Base-by-base conservation (phyloP, 73 alveolate genomes). In the Paramecium pentaurelia region DNA sequence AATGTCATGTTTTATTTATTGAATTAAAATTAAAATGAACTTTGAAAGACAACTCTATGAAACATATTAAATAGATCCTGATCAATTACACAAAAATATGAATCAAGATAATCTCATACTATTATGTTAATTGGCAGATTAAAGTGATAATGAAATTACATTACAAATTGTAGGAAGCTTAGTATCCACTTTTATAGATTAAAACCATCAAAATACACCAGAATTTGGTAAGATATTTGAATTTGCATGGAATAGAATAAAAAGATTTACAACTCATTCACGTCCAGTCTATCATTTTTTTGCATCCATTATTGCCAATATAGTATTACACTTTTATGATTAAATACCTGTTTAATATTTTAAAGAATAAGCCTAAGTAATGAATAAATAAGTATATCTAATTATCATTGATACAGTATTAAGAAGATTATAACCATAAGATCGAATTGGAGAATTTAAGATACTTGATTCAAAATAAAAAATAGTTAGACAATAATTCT, bases 191-290 rank as follows among this genome's bases (percentile, higher is more conserved):
- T 64, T 28, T 5, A 64, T 64, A 4, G 84, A 64, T 64, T 12
- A 64, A 20, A 64, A 64, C 10, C 84, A 64, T 64, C 28, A 64
- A 28, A 32, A 64, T 28, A 64, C 27, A 32, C 51, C 47, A 64
- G 84, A 64, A 12, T 64, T 64, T 64, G 45, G 51, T 34, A 64
- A 64, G 47, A 64, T 64, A 64, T 64, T 64, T 64, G 84, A 64
- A 64, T 64, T 64, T 64, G 84, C 84, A 64, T 64, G 84, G 84
- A 64, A 64, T 34, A 64, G 84, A 34, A 64, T 64, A 30, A 28
- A 34, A 32, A 28, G 84, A 34, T 64, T 64, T 64, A 64, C 84
- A 4, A 64, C 42, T 64, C 47, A 64, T 28, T 28, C 51, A 11
- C 16, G 42, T 11, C 84, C 84, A 28, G 84, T 64, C 27, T 64